Evolutionary conservation across 2,329 filamentous ascomycete species (phyloP), one percentile per base, ranked within the genome.

Genomic region (Ceratocystiopsis minuta): DNA sequence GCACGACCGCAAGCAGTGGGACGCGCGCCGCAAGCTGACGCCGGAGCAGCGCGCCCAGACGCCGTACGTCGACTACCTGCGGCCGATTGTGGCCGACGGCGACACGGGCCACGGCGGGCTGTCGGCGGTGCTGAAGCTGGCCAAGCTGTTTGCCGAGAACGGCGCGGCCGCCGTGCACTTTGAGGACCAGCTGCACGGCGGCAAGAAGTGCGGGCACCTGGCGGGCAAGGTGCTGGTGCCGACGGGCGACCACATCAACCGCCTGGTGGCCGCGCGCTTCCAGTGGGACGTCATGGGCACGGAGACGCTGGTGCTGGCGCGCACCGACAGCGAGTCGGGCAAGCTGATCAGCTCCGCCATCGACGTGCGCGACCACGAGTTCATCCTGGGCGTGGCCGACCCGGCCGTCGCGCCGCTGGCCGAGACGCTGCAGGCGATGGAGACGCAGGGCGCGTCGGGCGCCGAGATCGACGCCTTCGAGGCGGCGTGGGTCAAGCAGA

Each of bases 241-340:
- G 0, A 76, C 87, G 1, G 82, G 86, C 46, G 90, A 96, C 58
- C 90, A 98, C 64, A 93, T 96, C 67, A 95, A 94, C 64, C 79
- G 90, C 24, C 75, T 98, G 5, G 78, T 86, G 16, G 87, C 90
- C 2, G 78, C 88, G 3, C 78, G 90, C 45, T 95, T 94, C 64
- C 90, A 98, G 56, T 98, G 88, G 88, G 90, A 98, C 54, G 70
- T 95, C 52, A 96, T 98, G 88, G 90, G 88, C 38, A 78, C 75
- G 41, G 90, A 98, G 64, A 96, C 93, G 58, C 70, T 96, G 4
- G 76, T 96, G 36, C 90, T 98, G 55, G 90, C 90, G 3, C 78
- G 90, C 44, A 96, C 90, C 2, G 90, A 98, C 59, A 92, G 86
- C 1, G 90, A 96, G 61, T 93, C 84, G 47, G 90, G 88, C 37